Percentiles rank a stretch among this genome's conserved stretches.
Conservation (phyloP, 139 green algal species). For the Tetradesmus obliquus region DNA sequence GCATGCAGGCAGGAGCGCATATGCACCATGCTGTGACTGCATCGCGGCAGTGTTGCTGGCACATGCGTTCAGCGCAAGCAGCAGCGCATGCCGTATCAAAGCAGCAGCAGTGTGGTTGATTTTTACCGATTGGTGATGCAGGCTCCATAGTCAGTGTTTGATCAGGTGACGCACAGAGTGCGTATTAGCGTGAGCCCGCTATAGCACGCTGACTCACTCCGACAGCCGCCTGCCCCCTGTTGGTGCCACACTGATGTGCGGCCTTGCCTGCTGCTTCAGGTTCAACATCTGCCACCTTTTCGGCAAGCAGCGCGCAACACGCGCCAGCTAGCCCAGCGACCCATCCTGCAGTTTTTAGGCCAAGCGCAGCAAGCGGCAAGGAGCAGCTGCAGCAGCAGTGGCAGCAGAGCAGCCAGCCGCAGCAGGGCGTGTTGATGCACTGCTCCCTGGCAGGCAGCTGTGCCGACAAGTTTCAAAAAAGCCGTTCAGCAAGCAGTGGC, state of each 20-base stretch:
- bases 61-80: too few relatives aligned
- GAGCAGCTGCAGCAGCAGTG: too few relatives aligned
- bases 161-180: neutral
- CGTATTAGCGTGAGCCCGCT: neutral
- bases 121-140: neutral
- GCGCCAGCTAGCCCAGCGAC: neutral
- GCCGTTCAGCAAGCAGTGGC: neutral
- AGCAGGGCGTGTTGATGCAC: neutral
- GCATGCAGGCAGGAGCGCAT: neutral
- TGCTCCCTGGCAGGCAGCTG: neutral
- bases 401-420: too few relatives aligned
- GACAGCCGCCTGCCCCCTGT: neutral
- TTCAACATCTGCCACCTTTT: slow-evolving; percentile 37
- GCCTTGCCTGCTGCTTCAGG: slow-evolving; percentile 20
- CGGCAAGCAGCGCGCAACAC: slow-evolving; percentile 2
- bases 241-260: neutral
- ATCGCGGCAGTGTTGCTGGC: neutral
- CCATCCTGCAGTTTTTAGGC: neutral
- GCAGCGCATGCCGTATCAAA: neutral
- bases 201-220: neutral
- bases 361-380: neutral
- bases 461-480: neutral
- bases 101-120: neutral
- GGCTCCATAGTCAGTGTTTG: neutral
- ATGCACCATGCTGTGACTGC: neutral